Evolutionary conservation across 306 rosid genomes (phyloP).

Genomic region (Prunus padus): DNA sequence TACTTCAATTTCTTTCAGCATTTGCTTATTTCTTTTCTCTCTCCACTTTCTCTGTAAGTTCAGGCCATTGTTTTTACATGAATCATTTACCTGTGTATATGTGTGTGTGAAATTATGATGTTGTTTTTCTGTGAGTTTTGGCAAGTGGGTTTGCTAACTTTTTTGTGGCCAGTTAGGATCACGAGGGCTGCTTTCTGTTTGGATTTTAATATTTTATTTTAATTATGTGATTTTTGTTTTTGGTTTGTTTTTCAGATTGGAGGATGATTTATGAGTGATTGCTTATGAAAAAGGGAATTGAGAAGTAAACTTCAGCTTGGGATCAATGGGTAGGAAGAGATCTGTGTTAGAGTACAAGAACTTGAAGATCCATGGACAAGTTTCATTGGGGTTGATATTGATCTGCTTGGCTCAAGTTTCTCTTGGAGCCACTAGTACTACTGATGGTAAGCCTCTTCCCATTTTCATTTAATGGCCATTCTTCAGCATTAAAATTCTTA

Average conservation of each 20-base stretch:
- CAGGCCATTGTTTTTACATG: slow-evolving; percentile 11
- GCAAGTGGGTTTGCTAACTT: slow-evolving; percentile 13
- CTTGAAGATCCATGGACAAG: slow-evolving; percentile 45
- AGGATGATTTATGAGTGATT: slow-evolving; percentile 43
- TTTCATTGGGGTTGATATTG: slow-evolving; percentile 47
- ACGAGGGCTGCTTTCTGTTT: slow-evolving; percentile 7
- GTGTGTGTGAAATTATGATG: slow-evolving; percentile 7
- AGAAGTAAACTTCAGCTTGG: slow-evolving; percentile 32
- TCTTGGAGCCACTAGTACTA: slow-evolving; percentile 61
- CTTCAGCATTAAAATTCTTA: slow-evolving; percentile 23
- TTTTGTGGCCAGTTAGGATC: slow-evolving; percentile 26
- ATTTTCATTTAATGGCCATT: neutral
- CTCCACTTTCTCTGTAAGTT: slow-evolving; percentile 38
- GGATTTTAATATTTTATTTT: neutral
- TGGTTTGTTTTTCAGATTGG: slow-evolving; percentile 31
- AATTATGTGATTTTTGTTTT: neutral
- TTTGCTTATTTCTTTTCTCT: slow-evolving; percentile 35
- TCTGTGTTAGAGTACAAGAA: slow-evolving; percentile 41
- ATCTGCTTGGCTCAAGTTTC: slow-evolving; percentile 51
- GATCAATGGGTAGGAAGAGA: slow-evolving; percentile 62
- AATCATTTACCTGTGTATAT: neutral
- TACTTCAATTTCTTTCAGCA: slow-evolving; percentile 41
- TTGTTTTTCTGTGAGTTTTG: slow-evolving; percentile 1
- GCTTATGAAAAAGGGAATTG: slow-evolving; percentile 23
- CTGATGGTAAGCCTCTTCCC: slow-evolving; percentile 56